phyloP scores from a whole-genome alignment of 495 filamentous ascomycete species.

The Apodospora peruviana region DNA sequence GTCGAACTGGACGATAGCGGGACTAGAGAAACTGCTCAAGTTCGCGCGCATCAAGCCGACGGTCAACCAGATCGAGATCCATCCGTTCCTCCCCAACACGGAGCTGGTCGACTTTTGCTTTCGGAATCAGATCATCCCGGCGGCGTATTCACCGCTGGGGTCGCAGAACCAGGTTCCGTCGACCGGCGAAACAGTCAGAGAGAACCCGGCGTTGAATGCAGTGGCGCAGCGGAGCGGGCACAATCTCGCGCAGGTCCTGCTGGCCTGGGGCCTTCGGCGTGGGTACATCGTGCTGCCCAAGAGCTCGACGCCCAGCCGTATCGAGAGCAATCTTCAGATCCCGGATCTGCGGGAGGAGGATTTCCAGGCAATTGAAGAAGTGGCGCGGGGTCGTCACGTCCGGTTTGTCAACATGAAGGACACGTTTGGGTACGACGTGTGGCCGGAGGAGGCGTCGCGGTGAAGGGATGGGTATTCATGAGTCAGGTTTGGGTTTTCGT shows the following conservation, averaged over 20 bases:
- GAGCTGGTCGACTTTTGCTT: constrained; percentile 52
- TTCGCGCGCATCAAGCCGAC: constrained; percentile 38
- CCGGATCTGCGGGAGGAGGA: constrained; percentile 37
- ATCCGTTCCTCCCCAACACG: constrained; percentile 47
- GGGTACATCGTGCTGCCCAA: constrained; percentile 43
- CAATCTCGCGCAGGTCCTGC: constrained; percentile 42
- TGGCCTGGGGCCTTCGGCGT: constrained; percentile 38
- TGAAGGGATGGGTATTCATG: no score
- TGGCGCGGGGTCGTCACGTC: constrained; percentile 45
- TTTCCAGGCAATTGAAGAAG: constrained; percentile 34
- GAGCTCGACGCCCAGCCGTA: constrained; percentile 62
- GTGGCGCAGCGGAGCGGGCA: constrained; percentile 35
- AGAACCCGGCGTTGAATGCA: constrained; percentile 32
- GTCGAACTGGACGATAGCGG: constrained; percentile 41
- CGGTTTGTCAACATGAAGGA: constrained; percentile 83
- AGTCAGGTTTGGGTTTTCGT: no score
- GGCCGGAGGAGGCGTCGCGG: constrained; percentile 45
- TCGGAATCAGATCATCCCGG: constrained; percentile 55
- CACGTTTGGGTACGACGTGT: constrained; percentile 47
- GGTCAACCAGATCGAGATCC: constrained; percentile 48
- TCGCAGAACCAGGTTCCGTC: constrained; percentile 53
- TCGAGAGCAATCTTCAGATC: constrained; percentile 47
- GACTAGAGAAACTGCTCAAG: constrained; percentile 35
- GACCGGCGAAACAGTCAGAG: constrained; percentile 40
- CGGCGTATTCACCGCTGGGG: constrained; percentile 60